Conservation (phyloP, 352 stramenopile species). For the Blastocystis sp. region DNA sequence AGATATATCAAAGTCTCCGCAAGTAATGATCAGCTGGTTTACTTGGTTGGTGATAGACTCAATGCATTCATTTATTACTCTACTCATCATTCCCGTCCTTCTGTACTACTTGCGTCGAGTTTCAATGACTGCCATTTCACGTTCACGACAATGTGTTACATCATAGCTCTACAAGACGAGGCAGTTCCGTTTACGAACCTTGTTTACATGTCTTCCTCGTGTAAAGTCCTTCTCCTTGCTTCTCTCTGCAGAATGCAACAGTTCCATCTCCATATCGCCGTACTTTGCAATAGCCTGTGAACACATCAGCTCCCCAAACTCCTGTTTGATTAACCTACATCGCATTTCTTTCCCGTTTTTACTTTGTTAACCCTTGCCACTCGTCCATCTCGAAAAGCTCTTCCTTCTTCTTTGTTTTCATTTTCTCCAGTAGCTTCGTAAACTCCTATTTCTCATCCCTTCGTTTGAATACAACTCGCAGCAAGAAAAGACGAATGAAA, state of each 20-base stretch:
- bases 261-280: background rate
- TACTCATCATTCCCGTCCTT: background rate
- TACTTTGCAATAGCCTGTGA: background rate
- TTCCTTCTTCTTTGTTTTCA: background rate
- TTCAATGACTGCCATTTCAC: conserved; percentile 17
- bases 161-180: background rate
- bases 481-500: conserved; percentile 14
- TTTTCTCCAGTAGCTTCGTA: background rate
- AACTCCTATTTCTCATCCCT: background rate
- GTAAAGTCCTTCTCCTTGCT: conserved; percentile 50
- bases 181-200: background rate
- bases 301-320: background rate
- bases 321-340: conserved; percentile 1
- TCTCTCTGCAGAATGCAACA: background rate
- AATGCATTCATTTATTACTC: background rate
- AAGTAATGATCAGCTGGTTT: background rate
- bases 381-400: background rate
- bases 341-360: background rate
- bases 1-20: background rate
- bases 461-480: background rate
- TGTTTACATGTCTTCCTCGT: conserved; percentile 6
- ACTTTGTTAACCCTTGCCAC: conserved; percentile 19
- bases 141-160: background rate
- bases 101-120: background rate
- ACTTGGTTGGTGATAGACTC: background rate